Base-by-base conservation (phyloP, 1,284 basidiomycete genomes). In the Leccinum pallidistipes region DNA sequence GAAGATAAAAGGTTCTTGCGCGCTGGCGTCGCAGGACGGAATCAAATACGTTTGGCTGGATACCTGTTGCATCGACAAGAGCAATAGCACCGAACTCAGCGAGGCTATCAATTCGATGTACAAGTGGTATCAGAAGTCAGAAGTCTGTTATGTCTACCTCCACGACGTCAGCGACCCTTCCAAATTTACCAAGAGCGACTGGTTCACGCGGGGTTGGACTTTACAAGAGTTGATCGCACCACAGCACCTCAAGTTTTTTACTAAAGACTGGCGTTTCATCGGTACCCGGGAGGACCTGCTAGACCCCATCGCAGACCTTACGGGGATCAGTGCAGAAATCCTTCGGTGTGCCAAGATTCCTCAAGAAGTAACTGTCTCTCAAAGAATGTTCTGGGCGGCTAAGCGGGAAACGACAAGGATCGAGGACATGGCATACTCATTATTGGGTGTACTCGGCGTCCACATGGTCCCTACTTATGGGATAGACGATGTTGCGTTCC, bases 121-220 rank as follows among this genome's bases (percentile, higher is more conserved):
- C 60, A 62, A 32, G 34, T 75, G 73, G 72, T 75, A 75, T 59
- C 45, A 43, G 1, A 43, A 58, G 6, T 66, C 72, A 5, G 31
- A 62, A 2, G 49, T 68, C 32, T 75, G 70, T 50, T 74, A 73
- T 11, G 69, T 57, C 7, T 73, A 75, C 55, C 54, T 75, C 21
- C 60, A 67, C 45, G 73, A 74, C 50, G 62, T 74, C 55, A 49
- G 6, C 34, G 61, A 66, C 16, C 40, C 31, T 0, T 50, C 64
- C 60, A 55, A 63, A 12, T 65, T 71, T 29, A 47, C n/a, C 3
- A 36, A 57, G 12, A 74, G 71, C 54, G 63, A 70, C 5, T 74
- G 72, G 71, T 74, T 72, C 57, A 45, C 29, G 27, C 61, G 71
- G n/a, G 71, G 73, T n/a, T 72, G 70, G 70, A 71, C 73, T 10